Evolutionary conservation across 495 filamentous ascomycete genomes (phyloP), one percentile per base, ranked within the genome.

Genomic region (Podospora tetraspora): DNA sequence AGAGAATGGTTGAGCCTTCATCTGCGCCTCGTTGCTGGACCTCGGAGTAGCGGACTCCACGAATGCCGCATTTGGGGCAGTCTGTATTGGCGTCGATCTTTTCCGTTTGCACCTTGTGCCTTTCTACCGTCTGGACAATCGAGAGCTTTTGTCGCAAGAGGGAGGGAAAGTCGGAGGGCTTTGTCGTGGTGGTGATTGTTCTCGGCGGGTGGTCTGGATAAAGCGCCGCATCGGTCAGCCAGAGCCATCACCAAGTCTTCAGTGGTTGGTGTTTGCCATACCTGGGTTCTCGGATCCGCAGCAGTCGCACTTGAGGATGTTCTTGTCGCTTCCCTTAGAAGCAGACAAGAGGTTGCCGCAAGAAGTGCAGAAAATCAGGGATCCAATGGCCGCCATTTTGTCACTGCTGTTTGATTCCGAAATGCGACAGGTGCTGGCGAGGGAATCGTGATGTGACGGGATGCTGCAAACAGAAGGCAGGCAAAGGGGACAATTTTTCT

Each of bases 1-100:
- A 96, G 72, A 97, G 93, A 52, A 95, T 89, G 2, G 93, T 97
- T 71, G 88, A 91, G 63, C 96, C 96, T 85, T 98, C 96, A 78
- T 98, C 95, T 5, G 95, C 96, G 82, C 92, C 89, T 67, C 94
- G 87, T 75, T 97, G 80, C 77, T 99, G 96, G 61, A 92, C 86
- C 3, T 92, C 89, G 30, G 89, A 91, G 76, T 87, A 98, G 74
- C 88, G 91, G 79, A 98, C 92, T 74, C 97, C 91, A 59, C 86
- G 88, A 63, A 87, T 84, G 7, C 90, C 93, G 76, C 94, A 98
- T 70, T 91, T 87, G 11, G 88, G 85, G 73, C 95, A 98, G 23
- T 88, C 87, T 66, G 82, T 83, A 71, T 90, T 82, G 11, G 87
- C 78, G 69, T 89, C 89, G 32, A 89, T 83, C 24, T 90, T 89